A percentile compares a stretch with the other conserved stretches of the same genome.
Conservation (phyloP, 306 rosid species). For the Cucurbita ficifolia region DNA sequence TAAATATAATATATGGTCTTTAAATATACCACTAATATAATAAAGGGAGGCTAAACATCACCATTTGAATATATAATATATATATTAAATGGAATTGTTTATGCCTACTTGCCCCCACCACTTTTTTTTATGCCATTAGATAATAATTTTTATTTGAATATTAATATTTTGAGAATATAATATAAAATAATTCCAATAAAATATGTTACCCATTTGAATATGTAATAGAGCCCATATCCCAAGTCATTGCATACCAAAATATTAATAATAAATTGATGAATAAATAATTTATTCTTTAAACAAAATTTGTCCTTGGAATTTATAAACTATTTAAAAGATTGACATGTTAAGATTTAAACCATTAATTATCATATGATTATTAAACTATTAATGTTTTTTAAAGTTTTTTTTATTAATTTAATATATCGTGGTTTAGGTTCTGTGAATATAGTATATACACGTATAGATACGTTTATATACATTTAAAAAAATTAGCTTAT, state of each 20-base stretch:
- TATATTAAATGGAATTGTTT: neutral
- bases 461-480: neutral
- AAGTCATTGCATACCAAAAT: neutral
- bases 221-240: neutral
- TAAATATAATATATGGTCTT: neutral
- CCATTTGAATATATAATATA: neutral
- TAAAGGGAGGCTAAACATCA: neutral
- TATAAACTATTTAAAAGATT: neutral
- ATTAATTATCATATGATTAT: neutral
- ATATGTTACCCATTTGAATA: conserved; percentile 1
- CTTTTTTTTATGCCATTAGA: neutral
- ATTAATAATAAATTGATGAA: neutral
- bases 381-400: neutral
- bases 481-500: neutral
- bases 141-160: conserved; percentile 1
- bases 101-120: conserved; percentile 3
- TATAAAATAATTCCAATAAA: neutral
- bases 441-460: neutral
- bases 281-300: conserved; percentile 1
- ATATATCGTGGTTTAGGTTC: neutral
- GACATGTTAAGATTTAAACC: neutral
- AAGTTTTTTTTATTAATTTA: neutral
- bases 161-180: neutral
- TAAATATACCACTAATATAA: neutral
- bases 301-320: neutral